phyloP scores from a whole-genome alignment of 2,329 filamentous ascomycete species.

The Colletotrichum musae region DNA sequence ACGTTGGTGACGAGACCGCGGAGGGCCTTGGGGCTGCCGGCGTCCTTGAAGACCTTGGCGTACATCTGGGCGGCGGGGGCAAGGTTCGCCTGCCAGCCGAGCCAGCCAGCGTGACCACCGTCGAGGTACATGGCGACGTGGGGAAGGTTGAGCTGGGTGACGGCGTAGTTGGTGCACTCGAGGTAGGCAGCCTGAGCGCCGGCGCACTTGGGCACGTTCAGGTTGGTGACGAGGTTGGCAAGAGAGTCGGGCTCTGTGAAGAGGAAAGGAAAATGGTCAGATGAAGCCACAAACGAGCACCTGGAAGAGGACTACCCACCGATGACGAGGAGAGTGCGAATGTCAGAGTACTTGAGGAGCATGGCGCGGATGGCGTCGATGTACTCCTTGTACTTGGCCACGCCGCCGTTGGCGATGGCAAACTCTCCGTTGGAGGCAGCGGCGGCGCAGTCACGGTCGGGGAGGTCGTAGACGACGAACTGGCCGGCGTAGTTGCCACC shows the following conservation, averaged over 20 bases:
- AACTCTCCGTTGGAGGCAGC: conserved; percentile 71
- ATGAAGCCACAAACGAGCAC: conserved; percentile 14
- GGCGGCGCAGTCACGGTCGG: conserved; percentile 71
- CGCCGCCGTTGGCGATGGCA: conserved; percentile 63
- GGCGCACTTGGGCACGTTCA: conserved; percentile 64
- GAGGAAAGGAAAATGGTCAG: conserved; percentile 43
- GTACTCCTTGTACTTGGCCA: conserved; percentile 69
- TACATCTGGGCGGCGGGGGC: conserved; percentile 62
- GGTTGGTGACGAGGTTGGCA: conserved; percentile 72
- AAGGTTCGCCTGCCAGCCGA: conserved; percentile 71
- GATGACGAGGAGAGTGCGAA: conserved; percentile 61
- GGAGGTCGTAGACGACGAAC: conserved; percentile 71
- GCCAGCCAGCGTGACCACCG: conserved; percentile 71
- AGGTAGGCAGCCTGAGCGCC: conserved; percentile 64
- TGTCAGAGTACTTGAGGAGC: conserved; percentile 59
- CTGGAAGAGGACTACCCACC: conserved; percentile 46
- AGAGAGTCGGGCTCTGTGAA: conserved; percentile 68
- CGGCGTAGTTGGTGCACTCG: conserved; percentile 65
- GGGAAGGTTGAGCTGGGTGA: conserved; percentile 66
- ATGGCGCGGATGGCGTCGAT: conserved; percentile 64
- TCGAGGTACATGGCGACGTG: conserved; percentile 70
- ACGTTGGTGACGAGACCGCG: conserved; percentile 72
- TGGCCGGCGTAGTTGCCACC: conserved; percentile 60
- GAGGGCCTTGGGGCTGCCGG: conserved; percentile 63
- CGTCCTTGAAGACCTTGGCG: conserved; percentile 63